Conservation (phyloP, 176 grass and related monocot species). For the Zizania latifolia region DNA sequence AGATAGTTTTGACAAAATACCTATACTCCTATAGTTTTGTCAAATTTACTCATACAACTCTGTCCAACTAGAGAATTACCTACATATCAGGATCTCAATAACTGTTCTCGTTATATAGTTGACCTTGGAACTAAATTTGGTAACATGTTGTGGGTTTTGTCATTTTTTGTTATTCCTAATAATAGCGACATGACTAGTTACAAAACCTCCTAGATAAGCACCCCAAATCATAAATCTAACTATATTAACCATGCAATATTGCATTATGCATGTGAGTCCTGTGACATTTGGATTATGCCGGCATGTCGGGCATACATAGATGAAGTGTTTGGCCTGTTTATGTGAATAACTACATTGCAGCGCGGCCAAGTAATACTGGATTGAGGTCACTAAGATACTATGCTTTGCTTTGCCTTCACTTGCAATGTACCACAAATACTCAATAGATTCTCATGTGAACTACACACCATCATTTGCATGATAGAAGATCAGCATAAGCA, state of each 20-base stretch:
- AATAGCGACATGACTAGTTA: neutral
- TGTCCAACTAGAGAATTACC: neutral
- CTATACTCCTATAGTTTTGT: neutral
- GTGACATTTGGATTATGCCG: neutral
- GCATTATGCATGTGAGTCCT: neutral
- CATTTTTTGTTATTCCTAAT: slow-evolving; percentile 1
- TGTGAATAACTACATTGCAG: slow-evolving; percentile 3
- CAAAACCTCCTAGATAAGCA: neutral
- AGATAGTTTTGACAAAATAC: neutral
- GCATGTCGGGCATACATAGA: neutral
- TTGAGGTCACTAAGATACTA: neutral
- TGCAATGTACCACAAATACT: neutral
- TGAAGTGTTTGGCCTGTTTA: neutral
- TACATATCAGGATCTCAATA: neutral
- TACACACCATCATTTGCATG: neutral
- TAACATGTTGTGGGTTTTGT: neutral
- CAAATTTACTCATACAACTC: slow-evolving; percentile 9
- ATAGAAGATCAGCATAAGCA: neutral
- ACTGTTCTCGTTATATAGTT: neutral
- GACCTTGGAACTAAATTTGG: neutral
- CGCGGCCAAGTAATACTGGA: neutral
- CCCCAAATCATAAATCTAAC: neutral
- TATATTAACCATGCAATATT: neutral
- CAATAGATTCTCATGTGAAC: slow-evolving; percentile 1
- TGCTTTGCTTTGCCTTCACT: neutral